These are phyloP conservation scores for Xanthoceras sorbifolium DNA, from an alignment of 345 rosid genomes.

Conservation along the genomic window DNA sequence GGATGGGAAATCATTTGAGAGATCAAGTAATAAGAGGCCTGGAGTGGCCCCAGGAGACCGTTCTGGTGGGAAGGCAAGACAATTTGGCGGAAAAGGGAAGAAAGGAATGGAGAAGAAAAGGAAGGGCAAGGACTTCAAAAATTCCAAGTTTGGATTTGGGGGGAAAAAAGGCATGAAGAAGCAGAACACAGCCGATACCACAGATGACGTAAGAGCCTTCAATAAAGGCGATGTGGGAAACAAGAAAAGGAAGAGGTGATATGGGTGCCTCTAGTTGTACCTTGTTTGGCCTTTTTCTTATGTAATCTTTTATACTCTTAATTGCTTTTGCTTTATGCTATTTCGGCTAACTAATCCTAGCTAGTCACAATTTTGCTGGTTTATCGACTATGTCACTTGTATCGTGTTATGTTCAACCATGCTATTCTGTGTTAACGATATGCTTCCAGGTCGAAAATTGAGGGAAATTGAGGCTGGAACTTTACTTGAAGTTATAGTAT, in stretches of 20 bases:
- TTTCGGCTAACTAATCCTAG: background rate
- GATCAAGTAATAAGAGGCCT: slow-evolving; percentile 64
- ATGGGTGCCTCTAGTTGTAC: background rate
- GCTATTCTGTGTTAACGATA: background rate
- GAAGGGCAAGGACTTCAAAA: slow-evolving; percentile 40
- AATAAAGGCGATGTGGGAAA: slow-evolving; percentile 47
- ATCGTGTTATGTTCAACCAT: background rate
- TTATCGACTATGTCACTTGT: background rate
- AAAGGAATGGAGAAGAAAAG: slow-evolving; percentile 24
- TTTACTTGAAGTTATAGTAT: background rate
- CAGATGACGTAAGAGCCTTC: slow-evolving; percentile 40
- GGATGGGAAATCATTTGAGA: slow-evolving; percentile 57
- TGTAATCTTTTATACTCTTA: background rate
- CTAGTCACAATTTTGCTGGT: background rate
- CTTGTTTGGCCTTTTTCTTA: background rate
- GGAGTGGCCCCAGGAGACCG: slow-evolving; percentile 66
- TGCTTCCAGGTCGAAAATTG: background rate
- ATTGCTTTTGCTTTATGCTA: background rate
- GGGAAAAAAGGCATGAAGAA: slow-evolving; percentile 62
- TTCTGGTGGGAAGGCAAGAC: slow-evolving; percentile 62
- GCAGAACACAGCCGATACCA: slow-evolving; percentile 66
- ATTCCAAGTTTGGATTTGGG: slow-evolving; percentile 71
- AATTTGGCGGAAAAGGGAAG: slow-evolving; percentile 33
- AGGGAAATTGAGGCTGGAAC: background rate
- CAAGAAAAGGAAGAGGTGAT: slow-evolving; percentile 60